Percentiles rank a stretch among this genome's conserved stretches.
Conservation (phyloP, 768 basidiomycete genomes). For the Boletus sp. region DNA sequence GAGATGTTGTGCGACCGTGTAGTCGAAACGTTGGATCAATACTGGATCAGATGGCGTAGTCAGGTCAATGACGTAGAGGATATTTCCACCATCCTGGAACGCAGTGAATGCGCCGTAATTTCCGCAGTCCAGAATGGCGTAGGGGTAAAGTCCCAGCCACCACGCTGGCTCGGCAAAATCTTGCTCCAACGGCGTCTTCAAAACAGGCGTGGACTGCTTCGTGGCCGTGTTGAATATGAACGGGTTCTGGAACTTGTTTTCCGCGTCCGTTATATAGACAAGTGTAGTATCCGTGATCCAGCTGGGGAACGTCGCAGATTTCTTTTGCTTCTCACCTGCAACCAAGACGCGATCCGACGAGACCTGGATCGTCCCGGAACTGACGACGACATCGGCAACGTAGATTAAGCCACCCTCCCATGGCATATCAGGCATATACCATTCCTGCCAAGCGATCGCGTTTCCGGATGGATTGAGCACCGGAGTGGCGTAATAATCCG, state of each 20-base stretch:
- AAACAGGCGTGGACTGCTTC: conserved; percentile 24
- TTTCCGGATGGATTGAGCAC: conserved; percentile 53
- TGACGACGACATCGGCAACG: conserved; percentile 39
- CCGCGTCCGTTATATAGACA: conserved; percentile 55
- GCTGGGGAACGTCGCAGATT: conserved; percentile 35
- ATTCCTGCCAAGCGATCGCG: conserved; percentile 56
- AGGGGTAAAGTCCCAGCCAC: conserved; percentile 18
- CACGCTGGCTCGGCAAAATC: conserved; percentile 26
- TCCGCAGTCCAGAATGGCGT: conserved; percentile 20
- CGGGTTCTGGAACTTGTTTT: conserved; percentile 58
- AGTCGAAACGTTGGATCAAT: conserved; percentile 1
- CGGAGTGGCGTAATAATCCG: conserved; percentile 65
- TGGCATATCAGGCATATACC: conserved; percentile 65
- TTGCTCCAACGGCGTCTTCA: conserved; percentile 9
- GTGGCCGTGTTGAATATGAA: conserved; percentile 23
- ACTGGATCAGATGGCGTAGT: background rate
- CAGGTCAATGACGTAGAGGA: conserved; percentile 33
- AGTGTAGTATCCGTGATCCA: conserved; percentile 47
- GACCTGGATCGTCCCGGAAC: conserved; percentile 10
- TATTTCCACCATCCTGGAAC: conserved; percentile 26
- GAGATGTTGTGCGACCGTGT: conserved; percentile 13
- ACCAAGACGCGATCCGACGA: conserved; percentile 35
- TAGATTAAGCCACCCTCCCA: conserved; percentile 59
- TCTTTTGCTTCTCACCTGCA: conserved; percentile 43
- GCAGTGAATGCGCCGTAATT: conserved; percentile 31